phyloP scores from a whole-genome alignment of 305 asterid species.

The Fraxinus latifolia region DNA sequence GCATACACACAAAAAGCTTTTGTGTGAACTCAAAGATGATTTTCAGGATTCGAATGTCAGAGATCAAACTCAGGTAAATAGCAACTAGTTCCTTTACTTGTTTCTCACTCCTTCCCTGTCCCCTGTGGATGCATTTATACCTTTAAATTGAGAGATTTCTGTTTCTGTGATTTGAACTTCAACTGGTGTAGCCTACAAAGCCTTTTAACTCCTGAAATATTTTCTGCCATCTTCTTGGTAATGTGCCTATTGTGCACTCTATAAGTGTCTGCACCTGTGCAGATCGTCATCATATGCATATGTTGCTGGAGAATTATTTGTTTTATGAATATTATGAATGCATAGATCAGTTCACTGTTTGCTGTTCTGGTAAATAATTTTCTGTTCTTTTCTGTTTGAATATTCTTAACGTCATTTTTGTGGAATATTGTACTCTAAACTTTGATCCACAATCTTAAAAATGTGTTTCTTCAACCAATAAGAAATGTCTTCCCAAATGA shows the following conservation, averaged over 20 bases:
- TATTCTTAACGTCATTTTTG: background rate
- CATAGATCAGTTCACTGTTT: background rate
- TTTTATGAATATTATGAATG: background rate
- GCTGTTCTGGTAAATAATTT: background rate
- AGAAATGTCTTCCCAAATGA: background rate
- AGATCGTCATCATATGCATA: background rate
- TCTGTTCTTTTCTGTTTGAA: background rate
- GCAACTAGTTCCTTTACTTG: background rate
- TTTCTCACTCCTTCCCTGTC: background rate
- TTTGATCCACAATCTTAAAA: background rate
- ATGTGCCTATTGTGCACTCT: background rate
- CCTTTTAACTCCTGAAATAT: background rate
- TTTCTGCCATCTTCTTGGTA: background rate
- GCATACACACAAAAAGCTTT: conserved; percentile 46
- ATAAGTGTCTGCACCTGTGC: background rate
- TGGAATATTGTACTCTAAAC: background rate
- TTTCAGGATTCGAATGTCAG: conserved; percentile 13
- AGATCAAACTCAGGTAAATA: conserved; percentile 26
- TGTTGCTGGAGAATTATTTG: background rate
- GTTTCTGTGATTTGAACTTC: background rate
- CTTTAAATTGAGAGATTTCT: background rate
- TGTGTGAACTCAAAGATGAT: conserved; percentile 33
- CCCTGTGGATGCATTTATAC: background rate
- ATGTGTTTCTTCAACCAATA: background rate
- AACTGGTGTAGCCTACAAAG: background rate